Evolutionary conservation across 1,284 basidiomycete genomes (phyloP), one percentile per base, ranked within the genome.

Genomic region (Irpex rosettiformis): DNA sequence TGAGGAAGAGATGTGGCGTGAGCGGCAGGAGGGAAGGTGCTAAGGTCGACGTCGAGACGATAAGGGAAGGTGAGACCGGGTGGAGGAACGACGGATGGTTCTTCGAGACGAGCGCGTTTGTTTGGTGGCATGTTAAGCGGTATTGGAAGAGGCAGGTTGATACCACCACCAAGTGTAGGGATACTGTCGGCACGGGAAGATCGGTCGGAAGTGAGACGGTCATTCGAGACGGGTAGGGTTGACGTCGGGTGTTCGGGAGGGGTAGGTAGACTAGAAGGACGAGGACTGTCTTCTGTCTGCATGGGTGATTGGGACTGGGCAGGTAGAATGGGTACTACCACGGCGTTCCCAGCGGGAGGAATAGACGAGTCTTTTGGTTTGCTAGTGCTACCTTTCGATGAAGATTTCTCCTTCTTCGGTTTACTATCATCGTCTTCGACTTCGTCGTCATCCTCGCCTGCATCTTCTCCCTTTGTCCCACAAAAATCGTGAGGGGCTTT

Each of bases 401-500:
- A 33, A 10, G 43, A 24, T 47, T 51, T 51, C 47, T 51, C 24
- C 45, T 56, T 57, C 21, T 55, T 45, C 16, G 25, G 33, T 3
- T 45, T 56, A 52, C 29, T 28, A 22, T 40, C 56, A 51, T 56
- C 68, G 64, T 51, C 77, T 4, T 76, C 79, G 21, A 75, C 77
- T 22, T 78, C 79, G 24, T 77, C 79, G 45, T 74, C 79, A 27
- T 77, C 80, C 13, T 72, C 77, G 5, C 66, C 75, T 16, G 63
- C 69, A 7, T 74, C 75, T 25, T 72, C 72, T 51, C 69, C 71
- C 52, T 69, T 72, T 40, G 70, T 73, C 48, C 69, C 70, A 33
- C 63, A 73, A 59, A 79, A 82, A 66, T 83, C 80, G 24, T 66
- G 61, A 2, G 79, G 78, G 0, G 74, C 75, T 40, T 75, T 74